phyloP scores from a whole-genome alignment of 495 filamentous ascomycete species.

The Cairneyella variabilis region DNA sequence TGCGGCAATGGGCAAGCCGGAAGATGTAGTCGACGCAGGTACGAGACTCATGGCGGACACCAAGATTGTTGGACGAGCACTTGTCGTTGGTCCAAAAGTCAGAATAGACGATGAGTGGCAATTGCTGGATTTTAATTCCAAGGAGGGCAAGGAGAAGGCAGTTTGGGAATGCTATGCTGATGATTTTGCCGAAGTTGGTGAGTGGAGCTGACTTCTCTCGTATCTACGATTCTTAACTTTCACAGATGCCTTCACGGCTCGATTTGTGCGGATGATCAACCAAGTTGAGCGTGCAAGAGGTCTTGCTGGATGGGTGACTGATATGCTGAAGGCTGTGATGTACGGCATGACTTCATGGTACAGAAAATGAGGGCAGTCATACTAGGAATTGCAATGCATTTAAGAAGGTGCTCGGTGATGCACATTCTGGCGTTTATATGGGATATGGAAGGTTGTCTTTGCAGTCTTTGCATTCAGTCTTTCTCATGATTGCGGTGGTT shows the following conservation, averaged over 20 bases:
- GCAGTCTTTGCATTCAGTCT: too few relatives aligned
- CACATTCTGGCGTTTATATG: too few relatives aligned
- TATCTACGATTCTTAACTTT: background rate
- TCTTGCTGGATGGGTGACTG: slow-evolving; percentile 44
- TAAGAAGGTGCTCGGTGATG: too few relatives aligned
- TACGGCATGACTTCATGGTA: slow-evolving; percentile 12
- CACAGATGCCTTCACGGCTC: slow-evolving; percentile 42
- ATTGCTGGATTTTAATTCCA: slow-evolving; percentile 24
- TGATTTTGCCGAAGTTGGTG: slow-evolving; percentile 47
- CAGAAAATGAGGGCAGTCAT: background rate
- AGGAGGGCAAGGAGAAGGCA: slow-evolving; percentile 33
- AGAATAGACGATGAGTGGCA: slow-evolving; percentile 37
- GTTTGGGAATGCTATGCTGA: slow-evolving; percentile 56
- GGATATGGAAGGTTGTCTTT: too few relatives aligned
- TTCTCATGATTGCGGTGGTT: too few relatives aligned
- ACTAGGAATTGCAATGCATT: too few relatives aligned
- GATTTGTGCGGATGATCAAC: slow-evolving; percentile 46
- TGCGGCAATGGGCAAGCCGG: slow-evolving; percentile 40
- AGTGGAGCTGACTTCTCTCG: background rate
- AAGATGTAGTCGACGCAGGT: slow-evolving; percentile 53
- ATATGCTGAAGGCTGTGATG: slow-evolving; percentile 36
- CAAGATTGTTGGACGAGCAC: slow-evolving; percentile 43
- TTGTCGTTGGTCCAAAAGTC: slow-evolving; percentile 53
- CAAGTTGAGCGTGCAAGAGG: slow-evolving; percentile 38
- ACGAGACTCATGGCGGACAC: slow-evolving; percentile 45